Base-by-base conservation (phyloP, 148 eudicot species). In the Bassia scoparia region DNA sequence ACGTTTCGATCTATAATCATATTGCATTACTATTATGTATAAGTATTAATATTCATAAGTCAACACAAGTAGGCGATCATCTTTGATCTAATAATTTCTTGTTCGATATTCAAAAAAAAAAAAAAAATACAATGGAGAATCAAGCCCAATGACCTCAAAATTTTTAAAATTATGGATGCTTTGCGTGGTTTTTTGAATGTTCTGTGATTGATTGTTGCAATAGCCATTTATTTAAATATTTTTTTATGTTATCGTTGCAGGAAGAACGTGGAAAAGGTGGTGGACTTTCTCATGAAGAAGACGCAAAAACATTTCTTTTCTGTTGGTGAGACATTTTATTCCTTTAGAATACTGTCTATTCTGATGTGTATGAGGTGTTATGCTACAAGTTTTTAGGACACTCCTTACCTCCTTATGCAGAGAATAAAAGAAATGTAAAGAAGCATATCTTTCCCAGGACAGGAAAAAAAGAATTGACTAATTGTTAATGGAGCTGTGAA, bases 271-370 rank as follows among this genome's bases (percentile, higher is more conserved):
- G 77, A 82, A 46, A 61, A n/a, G 34, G 81, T 84, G 73, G 59
- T 88, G 67, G 80, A 87, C 72, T 87, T 85, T 83, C 87, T 93
- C 76, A 66, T 93, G 89, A 81, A 87, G 76, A 53, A 70, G n/a
- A 66, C 48, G 50, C 81, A 74, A 77, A 5, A 67, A 23, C 78
- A 68, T 59, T 72, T 93, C 85, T 83, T 46, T 93, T 92, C 68
- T 84, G 86, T 79, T 92, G 93, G 97, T 92, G 73, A 88, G 86
- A 46, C 59, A 52, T 69, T 64, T 48, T 37, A n/a, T 66, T 73
- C 29, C 49, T 41, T 34, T 70, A 24, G 29, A 46, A 14, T 12
- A 35, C 33, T 43, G 46, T 37, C 43, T 59, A 15, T 58, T 31
- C 26, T 71, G 38, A 30, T n/a, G 3, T 48, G 31, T 68, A 26